Base-by-base conservation (phyloP, 2,329 filamentous ascomycete species). In the Gremmenia infestans region DNA sequence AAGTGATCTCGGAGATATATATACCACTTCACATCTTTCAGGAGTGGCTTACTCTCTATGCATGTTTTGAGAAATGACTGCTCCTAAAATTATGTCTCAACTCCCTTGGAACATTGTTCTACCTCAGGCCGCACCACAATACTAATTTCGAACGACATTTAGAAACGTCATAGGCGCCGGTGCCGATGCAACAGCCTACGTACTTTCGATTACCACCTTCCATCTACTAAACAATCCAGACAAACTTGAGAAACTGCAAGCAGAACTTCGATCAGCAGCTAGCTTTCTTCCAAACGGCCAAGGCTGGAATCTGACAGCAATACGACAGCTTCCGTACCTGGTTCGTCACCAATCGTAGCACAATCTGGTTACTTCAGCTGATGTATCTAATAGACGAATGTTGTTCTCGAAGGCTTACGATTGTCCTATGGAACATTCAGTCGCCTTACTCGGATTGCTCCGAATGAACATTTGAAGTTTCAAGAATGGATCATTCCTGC, bases 291-390 rank as follows among this genome's bases (percentile, higher is more conserved):
- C n/a, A 14, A 14, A 53, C 36, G 0, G 50, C 53, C 23, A 46
- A 45, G 17, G 15, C 40, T 32, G 47, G 25, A 43, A 52, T 9
- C 58, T 63, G 47, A 46, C 53, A 5, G 54, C 60, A 17, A 53
- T 68, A 2, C 66, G 69, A 12, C 50, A 63, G 5, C 48, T 68
- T 4, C 67, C 61, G 32, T 63, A 64, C 47, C 42, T 62, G 45
- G 58, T 63, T 25, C 14, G 49, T 36, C n/a, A 7, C 40, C 3
- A 8, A 5, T 32, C 14, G 1, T 43, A 8, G 11, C 12, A 42
- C 15, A 42, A 14, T 35, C 15, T 48, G 14, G 28, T 32, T 4
- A 3, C 9, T 54, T 4, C 2, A 17, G 23, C 23, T 55, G 8
- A 52, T 4, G 48, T 11, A 19, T n/a, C 22, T 5, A 17, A 17